These are phyloP conservation scores for Vachellia pachyceras DNA, from an alignment of 306 rosid genomes.

Conservation along the genomic window DNA sequence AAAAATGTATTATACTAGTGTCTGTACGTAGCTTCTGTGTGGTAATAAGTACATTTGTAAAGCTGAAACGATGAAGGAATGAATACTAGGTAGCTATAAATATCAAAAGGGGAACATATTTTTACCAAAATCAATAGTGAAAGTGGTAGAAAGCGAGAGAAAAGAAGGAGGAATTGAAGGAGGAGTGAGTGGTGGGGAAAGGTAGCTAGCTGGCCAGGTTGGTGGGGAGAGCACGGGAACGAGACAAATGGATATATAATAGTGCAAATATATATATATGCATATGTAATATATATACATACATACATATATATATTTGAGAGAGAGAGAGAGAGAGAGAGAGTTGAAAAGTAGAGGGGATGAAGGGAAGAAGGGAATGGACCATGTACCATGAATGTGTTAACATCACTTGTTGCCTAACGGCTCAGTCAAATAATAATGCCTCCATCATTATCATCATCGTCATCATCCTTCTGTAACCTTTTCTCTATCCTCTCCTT, in stretches of 20 bases:
- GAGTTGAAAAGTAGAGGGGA: conserved; percentile 26
- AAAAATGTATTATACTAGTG: too few relatives aligned
- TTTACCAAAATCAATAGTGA: not conserved
- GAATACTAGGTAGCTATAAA: too few relatives aligned
- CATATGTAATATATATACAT: not conserved
- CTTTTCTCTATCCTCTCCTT: not conserved
- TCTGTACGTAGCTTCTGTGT: too few relatives aligned
- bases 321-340: not conserved
- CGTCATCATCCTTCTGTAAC: not conserved
- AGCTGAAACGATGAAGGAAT: too few relatives aligned
- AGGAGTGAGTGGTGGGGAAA: not conserved
- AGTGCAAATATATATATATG: not conserved
- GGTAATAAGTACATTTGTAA: too few relatives aligned
- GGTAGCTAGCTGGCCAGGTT: conserved; percentile 2
- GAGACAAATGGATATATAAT: conserved; percentile 13
- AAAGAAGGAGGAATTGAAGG: not conserved
- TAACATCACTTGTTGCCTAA: conserved; percentile 61
- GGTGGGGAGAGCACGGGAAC: conserved; percentile 46
- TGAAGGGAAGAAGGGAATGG: conserved; percentile 21
- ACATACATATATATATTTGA: too few relatives aligned
- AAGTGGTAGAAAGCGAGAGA: not conserved
- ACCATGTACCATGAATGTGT: conserved; percentile 71
- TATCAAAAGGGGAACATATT: too few relatives aligned
- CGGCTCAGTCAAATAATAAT: conserved; percentile 37
- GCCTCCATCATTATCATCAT: conserved; percentile 19